phyloP scores from a whole-genome alignment of 495 filamentous ascomycete species.

The Aspergillus homomorphus region DNA sequence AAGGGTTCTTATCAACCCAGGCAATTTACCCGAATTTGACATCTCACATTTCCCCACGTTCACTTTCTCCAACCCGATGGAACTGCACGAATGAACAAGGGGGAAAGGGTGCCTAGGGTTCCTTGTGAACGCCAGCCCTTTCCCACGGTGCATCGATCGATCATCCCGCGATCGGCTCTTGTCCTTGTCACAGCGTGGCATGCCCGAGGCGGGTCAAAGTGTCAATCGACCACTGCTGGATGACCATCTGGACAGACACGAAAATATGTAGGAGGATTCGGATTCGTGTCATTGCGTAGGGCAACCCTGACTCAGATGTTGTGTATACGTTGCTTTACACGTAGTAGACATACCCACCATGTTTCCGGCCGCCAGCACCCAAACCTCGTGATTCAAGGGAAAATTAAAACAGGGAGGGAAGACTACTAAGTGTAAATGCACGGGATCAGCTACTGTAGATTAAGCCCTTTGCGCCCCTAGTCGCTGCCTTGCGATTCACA shows the following conservation, averaged over 20 bases:
- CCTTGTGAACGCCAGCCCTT: conserved; percentile 1
- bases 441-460: background rate
- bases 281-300: background rate
- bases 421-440: background rate
- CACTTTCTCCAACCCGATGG: background rate
- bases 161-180: conserved; percentile 14
- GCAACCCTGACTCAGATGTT: background rate
- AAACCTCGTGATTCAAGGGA: no score
- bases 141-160: conserved; percentile 8
- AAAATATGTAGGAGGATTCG: background rate
- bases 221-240: conserved; percentile 2
- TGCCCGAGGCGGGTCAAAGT: conserved; percentile 10
- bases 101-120: background rate
- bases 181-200: conserved; percentile 13
- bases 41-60: conserved; percentile 9
- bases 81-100: background rate
- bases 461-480: background rate
- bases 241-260: background rate
- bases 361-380: background rate
- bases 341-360: background rate
- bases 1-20: background rate
- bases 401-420: background rate
- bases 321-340: background rate
- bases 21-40: conserved; percentile 2
- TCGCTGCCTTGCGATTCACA: no score